Base-by-base conservation (phyloP, 116 monocot genomes). In the Zostera marina region DNA sequence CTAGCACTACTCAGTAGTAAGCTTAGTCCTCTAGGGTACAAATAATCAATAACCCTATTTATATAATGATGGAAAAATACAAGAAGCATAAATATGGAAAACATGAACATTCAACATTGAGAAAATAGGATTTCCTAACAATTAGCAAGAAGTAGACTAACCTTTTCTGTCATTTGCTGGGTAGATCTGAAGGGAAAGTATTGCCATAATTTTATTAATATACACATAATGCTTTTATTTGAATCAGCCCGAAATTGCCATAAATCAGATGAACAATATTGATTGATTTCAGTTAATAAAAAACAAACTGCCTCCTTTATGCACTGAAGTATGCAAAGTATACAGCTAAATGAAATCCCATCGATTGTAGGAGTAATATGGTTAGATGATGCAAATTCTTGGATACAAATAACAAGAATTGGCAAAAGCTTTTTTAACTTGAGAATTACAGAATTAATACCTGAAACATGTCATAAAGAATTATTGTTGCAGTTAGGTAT, bases 381-480 rank as follows among this genome's bases (percentile, higher is more conserved):
- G 51, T 75, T 61, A 13, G 60, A 12, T 16, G 72, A 65, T 55
- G 58, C 55, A 54, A 88, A 79, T 58, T 84, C 88, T 64, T 76
- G 56, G 60, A 88, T 81, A 73, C 76, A 93, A 51, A 71, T 74
- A 42, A 81, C 52, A 13, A 93, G 68, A 74, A 77, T 52, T 53
- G 79, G 78, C 25, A 93, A 15, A 54, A 93, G 81, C 44, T 77
- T 74, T 59, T 81, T 74, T 39, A 93, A 55, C 68, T 84, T 88
- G 17, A 68, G 41, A 15, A 47, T 11, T 20, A 75, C 41, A 41
- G 54, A 62, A 55, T 32, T 57, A 41, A 62, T 64, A 47, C 73
- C 87, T 82, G 41, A 19, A 48, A 14, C 1, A 48, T 16, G 48
- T 8, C 1, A n/a, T 7, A 48, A 48, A 16, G 4, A 16, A n/a